These are phyloP conservation scores for Rhododendron molle DNA, from an alignment of 148 eudicot genomes.

Conservation along the genomic window DNA sequence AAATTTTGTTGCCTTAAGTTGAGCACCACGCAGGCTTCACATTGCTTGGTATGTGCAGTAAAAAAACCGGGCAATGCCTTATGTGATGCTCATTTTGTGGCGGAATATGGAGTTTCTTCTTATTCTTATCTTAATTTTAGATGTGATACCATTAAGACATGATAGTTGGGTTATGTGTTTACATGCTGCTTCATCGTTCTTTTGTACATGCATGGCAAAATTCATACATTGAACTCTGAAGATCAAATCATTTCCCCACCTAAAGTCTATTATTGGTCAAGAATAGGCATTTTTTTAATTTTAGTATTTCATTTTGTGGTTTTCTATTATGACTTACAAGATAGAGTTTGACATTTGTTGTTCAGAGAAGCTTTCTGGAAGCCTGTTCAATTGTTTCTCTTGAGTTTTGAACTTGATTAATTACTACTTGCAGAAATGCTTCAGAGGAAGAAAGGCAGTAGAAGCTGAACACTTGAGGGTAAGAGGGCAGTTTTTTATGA, in stretches of 20 bases:
- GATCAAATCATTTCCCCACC: not conserved
- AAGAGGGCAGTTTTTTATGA: slow-evolving; percentile 60
- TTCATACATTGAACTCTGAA: not conserved
- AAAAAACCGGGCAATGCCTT: not conserved
- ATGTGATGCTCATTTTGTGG: not conserved
- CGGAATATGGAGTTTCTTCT: not conserved
- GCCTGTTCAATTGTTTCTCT: not conserved
- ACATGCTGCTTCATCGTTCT: not conserved
- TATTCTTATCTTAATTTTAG: not conserved
- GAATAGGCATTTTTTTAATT: not conserved
- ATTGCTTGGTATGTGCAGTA: not conserved
- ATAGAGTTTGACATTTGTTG: not conserved
- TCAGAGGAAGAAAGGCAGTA: slow-evolving; percentile 85
- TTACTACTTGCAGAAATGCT: slow-evolving; percentile 75
- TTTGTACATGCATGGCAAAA: not conserved
- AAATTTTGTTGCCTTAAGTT: not conserved
- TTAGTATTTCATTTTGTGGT: not conserved
- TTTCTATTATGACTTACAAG: not conserved
- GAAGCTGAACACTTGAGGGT: slow-evolving; percentile 62
- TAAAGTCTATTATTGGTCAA: not conserved
- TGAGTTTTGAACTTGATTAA: slow-evolving; percentile 15
- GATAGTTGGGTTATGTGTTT: not conserved
- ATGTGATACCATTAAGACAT: not conserved
- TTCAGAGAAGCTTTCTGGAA: not conserved
- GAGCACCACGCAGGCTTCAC: not conserved